Evolutionary conservation across 768 basidiomycete genomes (phyloP), one percentile per base, ranked within the genome.

Genomic region (Trametes elegans): DNA sequence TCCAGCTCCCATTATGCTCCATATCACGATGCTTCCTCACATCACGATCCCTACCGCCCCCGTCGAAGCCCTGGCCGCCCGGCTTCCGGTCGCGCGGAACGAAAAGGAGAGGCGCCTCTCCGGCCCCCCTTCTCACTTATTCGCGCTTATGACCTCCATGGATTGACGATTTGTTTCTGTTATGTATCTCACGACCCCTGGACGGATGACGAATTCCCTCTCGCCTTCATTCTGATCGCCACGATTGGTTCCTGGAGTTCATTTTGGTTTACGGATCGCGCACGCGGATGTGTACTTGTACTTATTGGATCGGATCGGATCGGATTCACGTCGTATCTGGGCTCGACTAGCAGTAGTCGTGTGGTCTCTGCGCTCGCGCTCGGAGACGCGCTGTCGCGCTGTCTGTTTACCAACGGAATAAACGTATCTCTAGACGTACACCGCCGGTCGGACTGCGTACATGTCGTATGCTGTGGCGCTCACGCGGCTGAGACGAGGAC

Each of bases 241-340:
- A 29, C 23, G 27, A 11, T 29, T 45, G 34, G 14, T n/a, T 27
- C 19, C 34, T 26, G 44, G 49, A 40, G 51, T 53, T 38, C 41
- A 11, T 21, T 43, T 36, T 36, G 27, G 44, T 18, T 48, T 36
- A 48, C 40, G 56, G 51, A 53, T 53, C 29, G 51, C 49, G 44
- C 49, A 39, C 26, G 49, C 50, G 49, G 56, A 42, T 57, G 56
- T n/a, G n/a, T 57, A 57, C 45, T 47, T 52, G 39, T 57, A 41
- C 44, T 7, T 5, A 18, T 43, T 18, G 49, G 36, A 51, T 45
- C 2, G 48, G 49, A 46, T 45, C 7, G 48, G 43, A 51, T 26
- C 7, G 46, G 48, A 38, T 36, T 16, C 49, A 41, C 31, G 41
- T 28, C n/a, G 40, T 41, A 23, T 31, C 29, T 16, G 41, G 55